Evolutionary conservation across 257 asterid species (phyloP).

Genomic region (Jaltomata sinuosa): DNA sequence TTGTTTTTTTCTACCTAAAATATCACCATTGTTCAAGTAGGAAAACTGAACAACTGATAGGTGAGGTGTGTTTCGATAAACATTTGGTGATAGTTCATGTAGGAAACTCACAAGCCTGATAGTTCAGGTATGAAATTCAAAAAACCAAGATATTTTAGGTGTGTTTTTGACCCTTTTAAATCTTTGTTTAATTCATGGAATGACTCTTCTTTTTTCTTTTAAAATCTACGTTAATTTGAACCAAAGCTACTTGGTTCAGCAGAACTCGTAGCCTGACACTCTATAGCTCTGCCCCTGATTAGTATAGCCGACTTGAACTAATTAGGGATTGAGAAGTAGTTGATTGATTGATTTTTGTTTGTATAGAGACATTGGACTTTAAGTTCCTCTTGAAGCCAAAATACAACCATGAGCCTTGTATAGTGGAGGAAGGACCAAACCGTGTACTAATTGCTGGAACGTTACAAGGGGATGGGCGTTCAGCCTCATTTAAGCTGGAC

Average conservation of each 20-base stretch:
- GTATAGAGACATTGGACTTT: constrained; percentile 82
- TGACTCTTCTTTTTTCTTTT: background rate
- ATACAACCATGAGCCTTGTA: constrained; percentile 35
- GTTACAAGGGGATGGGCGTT: constrained; percentile 64
- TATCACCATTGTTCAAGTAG: too few relatives aligned
- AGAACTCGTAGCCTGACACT: background rate
- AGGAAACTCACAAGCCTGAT: too few relatives aligned
- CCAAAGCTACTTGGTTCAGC: background rate
- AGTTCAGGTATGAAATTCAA: too few relatives aligned
- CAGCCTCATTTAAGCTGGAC: constrained; percentile 54
- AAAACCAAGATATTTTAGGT: too few relatives aligned
- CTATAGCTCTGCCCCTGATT: background rate
- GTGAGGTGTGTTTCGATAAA: too few relatives aligned
- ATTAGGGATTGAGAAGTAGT: background rate
- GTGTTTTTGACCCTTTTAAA: too few relatives aligned
- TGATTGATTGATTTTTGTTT: constrained; percentile 4
- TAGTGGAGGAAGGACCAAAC: constrained; percentile 87
- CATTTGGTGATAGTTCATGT: too few relatives aligned
- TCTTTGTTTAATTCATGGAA: background rate
- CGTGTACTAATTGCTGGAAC: constrained; percentile 74
- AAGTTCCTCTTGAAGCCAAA: constrained; percentile 86
- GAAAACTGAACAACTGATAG: too few relatives aligned
- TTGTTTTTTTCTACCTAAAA: too few relatives aligned
- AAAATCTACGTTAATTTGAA: background rate
- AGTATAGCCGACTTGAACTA: background rate